Base-by-base conservation (phyloP, 108 stramenopile species). In the Hondaea fermentalgiana region DNA sequence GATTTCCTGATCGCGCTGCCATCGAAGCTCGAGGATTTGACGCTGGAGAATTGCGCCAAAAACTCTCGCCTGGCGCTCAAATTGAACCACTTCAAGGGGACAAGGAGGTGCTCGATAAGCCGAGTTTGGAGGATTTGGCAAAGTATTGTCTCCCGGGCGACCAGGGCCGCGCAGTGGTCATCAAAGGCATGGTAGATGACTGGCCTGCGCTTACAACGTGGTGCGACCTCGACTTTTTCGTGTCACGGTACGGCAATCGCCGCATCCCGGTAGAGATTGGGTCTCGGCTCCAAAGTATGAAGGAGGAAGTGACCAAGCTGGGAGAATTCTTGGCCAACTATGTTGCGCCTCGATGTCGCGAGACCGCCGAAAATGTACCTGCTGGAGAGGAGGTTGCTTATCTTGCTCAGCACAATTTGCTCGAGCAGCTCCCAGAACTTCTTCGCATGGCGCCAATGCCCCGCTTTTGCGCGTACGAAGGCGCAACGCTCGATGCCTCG, bases 391-490 rank as follows among this genome's bases (percentile, higher is more conserved):
- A 57, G 29, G 58, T 16, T 5, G 87, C 87, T 19, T 90, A 90
- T 44, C 57, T 90, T 21, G 90, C 90, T 25, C 90, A 90, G 59
- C 90, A 90, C 59, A 60, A 42, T 0, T 49, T 90, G 10, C 87
- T 90, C n/a, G 90, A 90, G 14, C 90, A 90, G 28, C 6, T 90
- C 14, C 90, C 90, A 4, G 44, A 35, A 6, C 58, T 90, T n/a
- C 10, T 16, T 16, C 19, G 53, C 21, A 88, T 88, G 28, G 44
- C 88, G 12, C 58, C 49, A 16, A 43, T 72, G 16, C 90, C 88
- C 5, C 60, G 87, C 90, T 90, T 55, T 64, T 90, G 90, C 60
- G 5, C 60, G 10, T 47, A n/a, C 57, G 58, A 57, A n/a, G 72
- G 43, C 47, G 72, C 29, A 29, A 5, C 14, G 17, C 29, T 10